A percentile compares a stretch with the other conserved stretches of the same genome.
Conservation (phyloP, 495 filamentous ascomycete genomes). For the Penicillium cosmopolitanum region DNA sequence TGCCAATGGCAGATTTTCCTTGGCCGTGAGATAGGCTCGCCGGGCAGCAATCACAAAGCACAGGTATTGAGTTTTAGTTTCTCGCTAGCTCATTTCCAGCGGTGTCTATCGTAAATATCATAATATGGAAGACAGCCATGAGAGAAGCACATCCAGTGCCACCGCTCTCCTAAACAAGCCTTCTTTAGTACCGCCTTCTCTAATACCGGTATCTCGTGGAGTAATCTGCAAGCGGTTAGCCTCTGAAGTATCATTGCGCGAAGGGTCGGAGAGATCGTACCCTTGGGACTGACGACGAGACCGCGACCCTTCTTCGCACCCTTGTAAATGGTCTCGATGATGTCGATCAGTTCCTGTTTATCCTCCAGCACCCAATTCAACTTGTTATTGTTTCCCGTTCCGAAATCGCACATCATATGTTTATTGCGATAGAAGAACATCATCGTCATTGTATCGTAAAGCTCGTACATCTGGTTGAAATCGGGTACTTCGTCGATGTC, state of each 20-base stretch:
- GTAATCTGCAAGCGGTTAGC: constrained; percentile 60
- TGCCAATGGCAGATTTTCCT: background rate
- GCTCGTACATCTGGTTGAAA: constrained; percentile 93
- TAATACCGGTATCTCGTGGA: constrained; percentile 84
- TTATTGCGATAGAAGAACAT: constrained; percentile 99
- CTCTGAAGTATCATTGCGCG: background rate
- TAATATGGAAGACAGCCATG: constrained; percentile 12
- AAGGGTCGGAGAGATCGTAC: constrained; percentile 29
- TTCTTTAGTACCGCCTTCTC: background rate
- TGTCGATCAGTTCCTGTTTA: constrained; percentile 98
- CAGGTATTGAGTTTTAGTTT: background rate
- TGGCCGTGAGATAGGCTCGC: background rate
- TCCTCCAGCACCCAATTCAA: constrained; percentile 97
- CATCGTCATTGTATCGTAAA: constrained; percentile 72
- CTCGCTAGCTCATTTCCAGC: constrained; percentile 8
- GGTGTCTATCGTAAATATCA: constrained; percentile 25
- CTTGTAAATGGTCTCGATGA: constrained; percentile 96
- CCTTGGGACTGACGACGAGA: constrained; percentile 94
- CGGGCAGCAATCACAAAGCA: background rate
- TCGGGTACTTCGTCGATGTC: constrained; percentile 95
- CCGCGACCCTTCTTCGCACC: constrained; percentile 96
- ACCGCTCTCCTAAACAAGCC: background rate
- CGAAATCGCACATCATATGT: constrained; percentile 98
- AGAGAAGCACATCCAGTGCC: constrained; percentile 3
- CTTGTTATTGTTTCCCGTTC: constrained; percentile 98